Evolutionary conservation across 495 filamentous ascomycete species (phyloP).

Genomic region (Filosporella fistucella): DNA sequence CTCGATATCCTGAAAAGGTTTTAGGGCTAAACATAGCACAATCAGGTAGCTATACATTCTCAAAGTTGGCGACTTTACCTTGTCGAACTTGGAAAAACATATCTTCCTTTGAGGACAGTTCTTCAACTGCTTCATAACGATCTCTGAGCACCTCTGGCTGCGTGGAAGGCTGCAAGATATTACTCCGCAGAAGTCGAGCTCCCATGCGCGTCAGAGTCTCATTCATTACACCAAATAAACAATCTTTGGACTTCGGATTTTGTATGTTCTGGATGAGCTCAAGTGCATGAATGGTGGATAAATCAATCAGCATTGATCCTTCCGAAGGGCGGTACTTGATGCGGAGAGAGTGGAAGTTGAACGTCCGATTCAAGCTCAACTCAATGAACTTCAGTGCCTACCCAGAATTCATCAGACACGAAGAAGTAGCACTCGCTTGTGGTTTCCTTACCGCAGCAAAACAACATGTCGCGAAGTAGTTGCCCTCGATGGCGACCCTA

Average conservation of each 20-base stretch:
- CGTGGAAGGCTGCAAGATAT: conserved; percentile 86
- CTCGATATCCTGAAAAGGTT: conserved; percentile 68
- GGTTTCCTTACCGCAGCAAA: conserved; percentile 69
- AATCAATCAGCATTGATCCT: conserved; percentile 91
- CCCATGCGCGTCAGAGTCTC: conserved; percentile 87
- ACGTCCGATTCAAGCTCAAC: conserved; percentile 51
- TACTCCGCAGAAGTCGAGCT: conserved; percentile 70
- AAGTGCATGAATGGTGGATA: conserved; percentile 75
- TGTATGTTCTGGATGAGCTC: conserved; percentile 89
- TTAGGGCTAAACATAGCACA: conserved; percentile 51
- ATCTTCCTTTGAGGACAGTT: conserved; percentile 77
- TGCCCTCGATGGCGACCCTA: conserved; percentile 70
- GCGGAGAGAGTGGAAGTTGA: conserved; percentile 72
- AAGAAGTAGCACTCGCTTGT: conserved; percentile 2
- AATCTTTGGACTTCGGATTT: conserved; percentile 67
- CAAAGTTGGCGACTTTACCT: conserved; percentile 30
- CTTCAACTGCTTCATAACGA: conserved; percentile 80
- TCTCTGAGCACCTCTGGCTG: conserved; percentile 52
- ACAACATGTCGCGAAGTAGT: conserved; percentile 88
- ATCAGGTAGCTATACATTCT: not conserved
- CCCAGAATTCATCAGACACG: conserved; percentile 17
- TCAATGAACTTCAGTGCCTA: conserved; percentile 83
- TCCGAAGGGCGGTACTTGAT: conserved; percentile 87
- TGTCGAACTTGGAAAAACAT: conserved; percentile 78
- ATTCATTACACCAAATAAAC: conserved; percentile 80